phyloP scores from a whole-genome alignment of 768 basidiomycete species.

The Rhodotorula diobovata region DNA sequence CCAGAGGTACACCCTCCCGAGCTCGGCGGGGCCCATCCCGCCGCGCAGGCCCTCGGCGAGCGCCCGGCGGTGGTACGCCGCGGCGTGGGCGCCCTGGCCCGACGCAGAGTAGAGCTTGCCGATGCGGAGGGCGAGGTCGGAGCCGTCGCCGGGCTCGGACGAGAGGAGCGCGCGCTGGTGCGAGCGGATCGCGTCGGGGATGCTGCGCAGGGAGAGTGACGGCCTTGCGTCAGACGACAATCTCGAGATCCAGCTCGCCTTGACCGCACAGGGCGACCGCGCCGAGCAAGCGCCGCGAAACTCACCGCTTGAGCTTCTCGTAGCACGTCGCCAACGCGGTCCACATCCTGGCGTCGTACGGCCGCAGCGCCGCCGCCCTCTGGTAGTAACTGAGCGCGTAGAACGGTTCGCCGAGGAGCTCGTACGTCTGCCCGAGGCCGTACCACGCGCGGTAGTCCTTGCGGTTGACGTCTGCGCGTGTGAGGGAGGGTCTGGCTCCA shows the following conservation, averaged over 20 bases:
- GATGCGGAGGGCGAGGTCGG: slow-evolving; percentile 54
- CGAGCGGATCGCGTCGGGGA: slow-evolving; percentile 83
- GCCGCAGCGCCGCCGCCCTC: slow-evolving; percentile 87
- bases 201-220: slow-evolving; percentile 52
- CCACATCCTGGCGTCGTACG: slow-evolving; percentile 95
- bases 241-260: too few species aligned
- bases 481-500: not conserved
- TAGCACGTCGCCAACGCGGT: slow-evolving; percentile 90
- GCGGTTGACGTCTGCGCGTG: slow-evolving; percentile 72
- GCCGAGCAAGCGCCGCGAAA: slow-evolving; percentile 12
- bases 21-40: slow-evolving; percentile 3
- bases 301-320: slow-evolving; percentile 79
- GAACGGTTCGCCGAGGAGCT: slow-evolving; percentile 91
- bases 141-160: slow-evolving; percentile 38
- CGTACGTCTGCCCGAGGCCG: slow-evolving; percentile 96
- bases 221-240: not conserved
- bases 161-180: slow-evolving; percentile 71
- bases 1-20: slow-evolving; percentile 32
- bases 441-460: slow-evolving; percentile 99
- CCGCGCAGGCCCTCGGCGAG: slow-evolving; percentile 15
- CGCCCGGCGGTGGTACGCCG: slow-evolving; percentile 73
- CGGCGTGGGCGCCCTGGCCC: slow-evolving; percentile 64
- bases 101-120: slow-evolving; percentile 66
- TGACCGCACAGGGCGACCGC: too few species aligned
- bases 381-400: slow-evolving; percentile 97